phyloP scores from a whole-genome alignment of 345 rosid genomes.

The Reutealis trisperma region DNA sequence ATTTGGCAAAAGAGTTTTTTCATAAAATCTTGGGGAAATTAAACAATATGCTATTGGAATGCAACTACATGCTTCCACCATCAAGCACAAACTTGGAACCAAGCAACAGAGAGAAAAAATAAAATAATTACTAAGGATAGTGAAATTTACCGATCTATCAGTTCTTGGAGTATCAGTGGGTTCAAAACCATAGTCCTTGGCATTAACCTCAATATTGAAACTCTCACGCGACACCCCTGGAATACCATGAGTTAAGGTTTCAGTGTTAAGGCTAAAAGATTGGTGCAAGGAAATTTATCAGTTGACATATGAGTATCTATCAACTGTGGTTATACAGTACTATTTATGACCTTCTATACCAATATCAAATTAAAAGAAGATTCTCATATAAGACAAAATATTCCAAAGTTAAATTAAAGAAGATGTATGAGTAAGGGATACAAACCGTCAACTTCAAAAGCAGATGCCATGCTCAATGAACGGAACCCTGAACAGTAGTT shows the following conservation, averaged over 20 bases:
- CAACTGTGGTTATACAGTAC: neutral
- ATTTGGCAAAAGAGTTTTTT: neutral
- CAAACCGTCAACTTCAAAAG: constrained; percentile 80
- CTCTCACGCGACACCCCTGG: constrained; percentile 78
- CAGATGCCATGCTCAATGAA: constrained; percentile 55
- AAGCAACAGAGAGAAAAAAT: neutral
- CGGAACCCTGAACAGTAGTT: constrained; percentile 97
- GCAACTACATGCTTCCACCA: neutral
- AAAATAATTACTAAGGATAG: constrained; percentile 6
- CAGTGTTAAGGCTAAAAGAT: neutral
- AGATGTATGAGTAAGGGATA: constrained; percentile 4
- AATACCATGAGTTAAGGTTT: constrained; percentile 14
- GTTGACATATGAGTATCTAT: neutral
- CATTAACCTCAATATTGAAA: constrained; percentile 84
- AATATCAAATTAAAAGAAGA: neutral
- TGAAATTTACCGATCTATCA: constrained; percentile 76
- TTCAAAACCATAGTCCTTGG: constrained; percentile 79
- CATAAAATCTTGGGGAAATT: neutral
- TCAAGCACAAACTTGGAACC: neutral
- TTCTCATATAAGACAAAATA: neutral
- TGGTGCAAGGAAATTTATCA: neutral
- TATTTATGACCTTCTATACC: neutral
- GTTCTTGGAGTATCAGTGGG: constrained; percentile 89
- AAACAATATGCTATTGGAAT: neutral
- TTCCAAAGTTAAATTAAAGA: neutral